Evolutionary conservation across 805 yeast species (phyloP).

Genomic region (Ogataea ramenticola): DNA sequence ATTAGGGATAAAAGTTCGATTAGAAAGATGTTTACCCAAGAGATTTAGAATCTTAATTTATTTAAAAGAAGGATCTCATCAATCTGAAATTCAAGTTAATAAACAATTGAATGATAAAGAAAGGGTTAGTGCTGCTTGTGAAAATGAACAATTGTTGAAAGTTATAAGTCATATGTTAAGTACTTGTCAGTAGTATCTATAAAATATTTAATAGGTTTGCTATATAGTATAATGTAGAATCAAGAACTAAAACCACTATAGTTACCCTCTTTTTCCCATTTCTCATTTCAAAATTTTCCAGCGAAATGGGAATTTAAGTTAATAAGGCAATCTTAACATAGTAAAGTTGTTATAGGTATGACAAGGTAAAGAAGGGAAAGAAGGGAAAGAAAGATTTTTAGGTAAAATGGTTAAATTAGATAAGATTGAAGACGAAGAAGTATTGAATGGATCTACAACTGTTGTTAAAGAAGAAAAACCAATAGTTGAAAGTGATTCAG

Average conservation of each 20-base stretch:
- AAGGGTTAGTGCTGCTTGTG: slow-evolving; percentile 97
- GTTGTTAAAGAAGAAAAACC: slow-evolving; percentile 27
- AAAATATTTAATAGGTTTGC: too few relatives aligned
- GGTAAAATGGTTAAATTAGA: slow-evolving; percentile 74
- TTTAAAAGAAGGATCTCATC: slow-evolving; percentile 89
- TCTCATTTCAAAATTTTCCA: too few relatives aligned
- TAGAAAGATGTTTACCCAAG: slow-evolving; percentile 83
- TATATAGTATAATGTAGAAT: too few relatives aligned
- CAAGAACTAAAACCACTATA: too few relatives aligned
- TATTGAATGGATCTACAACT: slow-evolving; percentile 17
- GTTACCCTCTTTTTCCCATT: too few relatives aligned
- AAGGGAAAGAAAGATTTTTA: too few relatives aligned
- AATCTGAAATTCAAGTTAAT: slow-evolving; percentile 91
- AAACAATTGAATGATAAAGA: slow-evolving; percentile 96
- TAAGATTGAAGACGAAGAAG: slow-evolving; percentile 49
- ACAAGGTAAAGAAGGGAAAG: too few relatives aligned
- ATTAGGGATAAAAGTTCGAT: slow-evolving; percentile 83
- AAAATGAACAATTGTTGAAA: slow-evolving; percentile 80
- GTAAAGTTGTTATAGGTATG: too few relatives aligned
- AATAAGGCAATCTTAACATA: too few relatives aligned
- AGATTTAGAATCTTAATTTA: slow-evolving; percentile 73
- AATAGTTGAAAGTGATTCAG: slow-evolving; percentile 29
- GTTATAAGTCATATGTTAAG: slow-evolving; percentile 92
- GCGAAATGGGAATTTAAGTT: too few relatives aligned
- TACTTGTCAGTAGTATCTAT: slow-evolving; percentile 68